phyloP scores from a whole-genome alignment of 345 rosid genomes.

The Eucalyptus cladocalyx region DNA sequence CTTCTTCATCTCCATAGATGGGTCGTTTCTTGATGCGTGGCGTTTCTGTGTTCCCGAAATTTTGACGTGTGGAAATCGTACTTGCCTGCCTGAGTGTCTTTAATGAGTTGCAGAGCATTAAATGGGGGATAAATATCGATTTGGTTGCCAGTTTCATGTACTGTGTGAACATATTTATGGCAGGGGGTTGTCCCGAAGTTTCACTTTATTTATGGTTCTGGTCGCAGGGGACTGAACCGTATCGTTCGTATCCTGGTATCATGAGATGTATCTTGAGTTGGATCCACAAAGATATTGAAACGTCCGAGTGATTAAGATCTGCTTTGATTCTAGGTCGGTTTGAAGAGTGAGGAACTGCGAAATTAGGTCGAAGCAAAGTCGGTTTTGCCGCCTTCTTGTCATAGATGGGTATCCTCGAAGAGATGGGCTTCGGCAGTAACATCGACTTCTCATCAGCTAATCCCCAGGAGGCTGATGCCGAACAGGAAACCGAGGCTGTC shows the following conservation, averaged over 20 bases:
- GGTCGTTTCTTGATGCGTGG: background rate
- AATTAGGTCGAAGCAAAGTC: background rate
- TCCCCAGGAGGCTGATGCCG: conserved; percentile 16
- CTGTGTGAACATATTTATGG: background rate
- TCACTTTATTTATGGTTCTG: background rate
- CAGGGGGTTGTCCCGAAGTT: background rate
- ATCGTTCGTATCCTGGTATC: background rate
- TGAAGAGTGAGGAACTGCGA: background rate
- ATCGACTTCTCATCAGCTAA: conserved; percentile 31
- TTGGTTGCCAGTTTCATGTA: background rate
- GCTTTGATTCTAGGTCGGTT: background rate
- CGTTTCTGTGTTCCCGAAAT: background rate
- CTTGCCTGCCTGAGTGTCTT: background rate
- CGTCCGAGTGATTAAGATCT: background rate
- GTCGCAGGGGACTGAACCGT: background rate
- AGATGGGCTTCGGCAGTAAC: conserved; percentile 47
- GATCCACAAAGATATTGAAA: background rate
- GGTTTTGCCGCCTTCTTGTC: background rate
- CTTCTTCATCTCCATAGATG: background rate
- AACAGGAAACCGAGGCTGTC: conserved; percentile 24
- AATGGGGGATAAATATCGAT: background rate
- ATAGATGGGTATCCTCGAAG: conserved; percentile 34
- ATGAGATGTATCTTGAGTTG: background rate
- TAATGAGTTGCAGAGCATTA: background rate
- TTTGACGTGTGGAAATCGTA: background rate